Evolutionary conservation across 1,284 basidiomycete genomes (phyloP).

Genomic region (Heliocybe sulcata): DNA sequence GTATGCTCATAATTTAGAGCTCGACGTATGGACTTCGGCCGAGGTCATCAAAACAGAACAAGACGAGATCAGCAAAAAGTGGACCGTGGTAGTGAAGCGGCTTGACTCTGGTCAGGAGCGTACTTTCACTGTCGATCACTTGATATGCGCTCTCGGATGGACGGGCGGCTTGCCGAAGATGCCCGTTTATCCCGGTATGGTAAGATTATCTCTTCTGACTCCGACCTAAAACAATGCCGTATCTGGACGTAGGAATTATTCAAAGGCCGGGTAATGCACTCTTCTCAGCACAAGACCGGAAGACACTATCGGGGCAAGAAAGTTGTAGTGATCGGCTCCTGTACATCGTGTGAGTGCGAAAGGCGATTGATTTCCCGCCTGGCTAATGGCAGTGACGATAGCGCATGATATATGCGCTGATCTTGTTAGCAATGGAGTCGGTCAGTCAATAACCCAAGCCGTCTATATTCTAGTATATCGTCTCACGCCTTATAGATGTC

Average conservation of each 20-base stretch:
- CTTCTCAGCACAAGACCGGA: constrained; percentile 29
- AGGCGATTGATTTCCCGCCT: background rate
- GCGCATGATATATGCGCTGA: constrained; percentile 37
- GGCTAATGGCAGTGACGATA: constrained; percentile 6
- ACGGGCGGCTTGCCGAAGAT: constrained; percentile 42
- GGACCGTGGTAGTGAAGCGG: constrained; percentile 44
- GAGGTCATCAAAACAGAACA: constrained; percentile 36
- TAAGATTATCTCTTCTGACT: constrained; percentile 6
- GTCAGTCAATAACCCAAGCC: background rate
- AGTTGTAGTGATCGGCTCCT: constrained; percentile 44
- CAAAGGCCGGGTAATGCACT: constrained; percentile 36
- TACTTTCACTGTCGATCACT: constrained; percentile 44
- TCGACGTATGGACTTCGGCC: constrained; percentile 60
- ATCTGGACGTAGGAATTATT: constrained; percentile 27
- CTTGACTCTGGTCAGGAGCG: constrained; percentile 20
- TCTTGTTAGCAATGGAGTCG: constrained; percentile 35
- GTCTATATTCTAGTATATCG: background rate
- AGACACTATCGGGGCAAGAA: constrained; percentile 34
- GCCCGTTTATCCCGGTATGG: constrained; percentile 37
- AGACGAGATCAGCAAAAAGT: constrained; percentile 40
- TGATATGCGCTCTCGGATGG: constrained; percentile 58
- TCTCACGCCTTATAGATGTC: constrained; percentile 22
- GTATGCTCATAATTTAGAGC: constrained; percentile 57
- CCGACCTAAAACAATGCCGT: background rate
- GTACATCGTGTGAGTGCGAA: constrained; percentile 32